phyloP scores from a whole-genome alignment of 176 grass and related monocot genomes.

The Elymus sibiricus region DNA sequence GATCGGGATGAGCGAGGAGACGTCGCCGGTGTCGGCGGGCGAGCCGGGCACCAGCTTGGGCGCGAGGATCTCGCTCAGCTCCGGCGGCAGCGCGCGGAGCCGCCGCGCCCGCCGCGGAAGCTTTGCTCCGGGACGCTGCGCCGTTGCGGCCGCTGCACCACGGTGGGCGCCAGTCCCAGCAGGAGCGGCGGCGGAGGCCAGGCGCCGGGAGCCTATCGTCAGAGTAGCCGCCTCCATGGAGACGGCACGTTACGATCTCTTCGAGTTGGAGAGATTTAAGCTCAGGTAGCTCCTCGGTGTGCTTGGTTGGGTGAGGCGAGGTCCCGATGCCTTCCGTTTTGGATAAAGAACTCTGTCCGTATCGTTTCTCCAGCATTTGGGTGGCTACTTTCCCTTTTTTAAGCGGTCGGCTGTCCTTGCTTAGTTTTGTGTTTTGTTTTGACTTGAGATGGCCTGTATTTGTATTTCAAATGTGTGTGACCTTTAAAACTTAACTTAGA shows the following conservation, averaged over 20 bases:
- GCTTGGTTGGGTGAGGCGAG: neutral
- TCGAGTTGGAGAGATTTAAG: neutral
- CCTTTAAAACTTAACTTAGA: too few species aligned
- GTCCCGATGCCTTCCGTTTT: neutral
- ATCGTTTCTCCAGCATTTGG: neutral
- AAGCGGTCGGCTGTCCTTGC: neutral
- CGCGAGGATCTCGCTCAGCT: conserved; percentile 41
- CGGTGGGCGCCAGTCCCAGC: neutral
- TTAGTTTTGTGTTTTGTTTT: neutral
- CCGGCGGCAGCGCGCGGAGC: conserved; percentile 25
- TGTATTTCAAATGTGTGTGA: too few species aligned
- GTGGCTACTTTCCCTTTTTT: neutral
- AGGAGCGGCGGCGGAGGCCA: neutral
- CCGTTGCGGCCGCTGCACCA: neutral
- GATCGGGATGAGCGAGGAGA: conserved; percentile 43
- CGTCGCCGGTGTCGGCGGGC: conserved; percentile 36
- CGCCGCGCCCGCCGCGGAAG: neutral
- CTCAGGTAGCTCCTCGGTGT: neutral
- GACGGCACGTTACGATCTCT: neutral
- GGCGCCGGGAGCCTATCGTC: neutral
- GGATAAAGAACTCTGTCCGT: conserved; percentile 6
- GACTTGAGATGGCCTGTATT: too few species aligned
- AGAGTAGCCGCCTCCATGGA: conserved; percentile 32
- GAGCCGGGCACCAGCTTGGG: conserved; percentile 44
- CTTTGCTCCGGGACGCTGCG: neutral